Conservation (phyloP, 768 basidiomycete genomes). For the Tulasnella sp. region DNA sequence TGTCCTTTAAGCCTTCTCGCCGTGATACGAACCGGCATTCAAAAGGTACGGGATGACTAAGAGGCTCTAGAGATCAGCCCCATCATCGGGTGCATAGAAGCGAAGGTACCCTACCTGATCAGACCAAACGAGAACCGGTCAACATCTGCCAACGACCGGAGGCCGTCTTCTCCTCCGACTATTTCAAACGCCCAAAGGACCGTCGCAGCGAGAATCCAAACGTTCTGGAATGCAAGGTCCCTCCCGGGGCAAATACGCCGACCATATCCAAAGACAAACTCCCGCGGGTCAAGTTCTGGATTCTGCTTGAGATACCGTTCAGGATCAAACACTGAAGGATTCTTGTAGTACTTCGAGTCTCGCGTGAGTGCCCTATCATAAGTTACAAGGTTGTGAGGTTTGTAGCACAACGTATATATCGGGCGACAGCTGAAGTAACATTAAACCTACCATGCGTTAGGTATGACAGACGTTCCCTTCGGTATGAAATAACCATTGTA, state of each 20-base stretch:
- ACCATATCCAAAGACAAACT: too few species aligned
- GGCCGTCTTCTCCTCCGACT: too few species aligned
- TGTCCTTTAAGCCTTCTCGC: too few species aligned
- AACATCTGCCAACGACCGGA: too few species aligned
- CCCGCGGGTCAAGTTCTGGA: slow-evolving; percentile 7
- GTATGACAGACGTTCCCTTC: not conserved
- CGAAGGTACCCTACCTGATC: too few species aligned
- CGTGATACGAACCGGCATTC: too few species aligned
- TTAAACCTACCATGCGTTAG: not conserved
- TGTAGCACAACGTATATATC: too few species aligned
- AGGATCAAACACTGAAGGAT: slow-evolving; percentile 21
- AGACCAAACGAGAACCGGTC: too few species aligned
- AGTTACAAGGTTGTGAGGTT: too few species aligned
- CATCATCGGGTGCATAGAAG: too few species aligned
- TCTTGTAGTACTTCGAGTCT: not conserved
- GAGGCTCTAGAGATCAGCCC: not conserved
- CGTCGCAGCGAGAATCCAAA: not conserved
- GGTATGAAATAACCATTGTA: too few species aligned
- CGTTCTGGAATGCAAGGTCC: not conserved
- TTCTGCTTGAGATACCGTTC: slow-evolving; percentile 9
- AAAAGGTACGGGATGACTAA: not conserved
- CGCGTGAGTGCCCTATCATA: slow-evolving; percentile 12
- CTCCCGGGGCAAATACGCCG: slow-evolving; percentile 15
- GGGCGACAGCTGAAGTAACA: too few species aligned
- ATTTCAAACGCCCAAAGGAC: not conserved